Base-by-base conservation (phyloP, 108 stramenopile species). In the Nannochloropsis granulata region DNA sequence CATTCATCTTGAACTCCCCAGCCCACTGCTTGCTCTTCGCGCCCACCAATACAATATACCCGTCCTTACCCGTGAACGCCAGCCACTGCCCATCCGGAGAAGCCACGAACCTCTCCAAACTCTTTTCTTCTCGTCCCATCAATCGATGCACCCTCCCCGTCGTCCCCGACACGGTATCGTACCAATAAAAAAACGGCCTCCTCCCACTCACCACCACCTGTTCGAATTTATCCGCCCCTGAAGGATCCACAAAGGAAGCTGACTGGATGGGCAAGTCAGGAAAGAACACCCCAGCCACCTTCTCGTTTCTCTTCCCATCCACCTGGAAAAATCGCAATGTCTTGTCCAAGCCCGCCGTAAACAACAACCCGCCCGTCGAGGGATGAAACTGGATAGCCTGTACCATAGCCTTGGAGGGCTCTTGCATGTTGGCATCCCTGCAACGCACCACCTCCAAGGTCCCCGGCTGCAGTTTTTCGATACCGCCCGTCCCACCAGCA, bases 11-110 rank as follows among this genome's bases (percentile, higher is more conserved):
- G 84, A 97, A 88, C 81, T 93, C 91, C 10, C 91, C 93, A 43
- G 94, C 93, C 94, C 93, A 94, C 87, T 94, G 93, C 87, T 93
- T 95, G 44, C 91, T 90, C 78, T 90, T 89, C 23, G 91, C 90
- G 82, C 95, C 93, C 25, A 94, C 90, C 81, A 98, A 84, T 81
- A 96, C 87, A 14, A 97, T 91, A 88, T 95, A 96, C 43, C 98
- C 98, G 88, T 95, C 96, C 86, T 95, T 94, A 0, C 96, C 98
- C 16, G 94, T 80, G 85, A 98, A 96, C 1, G 95, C 95, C 84
- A 97, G 91, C 43, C 91, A 78, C 23, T 85, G 84, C 16, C 96
- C 97, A 90, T 89, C 88, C 12, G 89, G 89, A 43, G 95, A 95
- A 34, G 93, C 93, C 43, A 92, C 89, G 82, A 94, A 92, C 79